Base-by-base conservation (phyloP, 108 stramenopile genomes). In the Seminavis robusta region DNA sequence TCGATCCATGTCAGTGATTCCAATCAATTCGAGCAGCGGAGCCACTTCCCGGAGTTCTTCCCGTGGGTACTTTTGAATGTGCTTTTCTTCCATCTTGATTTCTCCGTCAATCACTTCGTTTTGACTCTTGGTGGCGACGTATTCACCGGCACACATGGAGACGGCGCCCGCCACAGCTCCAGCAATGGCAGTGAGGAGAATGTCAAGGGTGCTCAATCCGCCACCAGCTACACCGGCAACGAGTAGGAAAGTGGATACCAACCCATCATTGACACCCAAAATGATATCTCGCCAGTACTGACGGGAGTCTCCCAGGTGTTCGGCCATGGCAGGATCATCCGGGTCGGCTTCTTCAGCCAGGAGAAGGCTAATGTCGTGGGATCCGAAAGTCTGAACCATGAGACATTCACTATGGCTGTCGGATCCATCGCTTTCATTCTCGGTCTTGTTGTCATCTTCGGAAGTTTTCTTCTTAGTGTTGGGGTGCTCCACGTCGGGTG, bases 201-300 rank as follows among this genome's bases (percentile, higher is more conserved):
- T 76, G 39, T 66, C 79, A 13, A 50, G 57, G 20, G 76, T 63
- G 27, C 67, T 61, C 62, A 89, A 57, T 10, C 83, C 83, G 30
- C 81, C 80, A 21, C 83, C 87, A 7, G 70, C 72, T 11, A 89
- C 87, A 36, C 87, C 87, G 10, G 76, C 76, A 17, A 89, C 87
- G 26, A 89, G 59, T 19, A 89, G 45, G 51, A 83, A 84, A 9
- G 87, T 84, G 7, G 79, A 80, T 30, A 89, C 76, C 10, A 89
- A 52, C 33, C 87, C 87, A 65, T 89, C 87, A 47, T 89, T 89
- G 9, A 84, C 79, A 8, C 87, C 87, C 1, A 89, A 59, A 26
- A 89, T 71, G 44, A 89, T 84, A 45, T 89, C 87, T 51, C 87
- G 58, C 72, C 81, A 84, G 47, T 88, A 88, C 55, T 88, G 87